Evolutionary conservation across 1,139 yeast species (phyloP), one percentile per base, ranked within the genome.

Genomic region (Blastobotrys aristatus): DNA sequence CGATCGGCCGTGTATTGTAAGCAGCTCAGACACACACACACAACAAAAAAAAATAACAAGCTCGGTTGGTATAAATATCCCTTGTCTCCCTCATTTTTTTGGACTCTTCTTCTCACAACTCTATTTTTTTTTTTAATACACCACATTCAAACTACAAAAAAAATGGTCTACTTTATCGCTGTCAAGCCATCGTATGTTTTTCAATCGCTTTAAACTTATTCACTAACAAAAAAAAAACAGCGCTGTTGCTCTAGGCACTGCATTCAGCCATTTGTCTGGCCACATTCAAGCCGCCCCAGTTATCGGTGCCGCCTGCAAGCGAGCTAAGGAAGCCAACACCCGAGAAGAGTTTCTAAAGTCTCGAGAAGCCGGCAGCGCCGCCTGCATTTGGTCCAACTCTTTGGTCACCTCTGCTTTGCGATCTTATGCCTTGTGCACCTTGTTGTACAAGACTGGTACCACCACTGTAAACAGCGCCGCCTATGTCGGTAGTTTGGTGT

Each of bases 341-440:
- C 65, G 62, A 46, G 66, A 66, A 58, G 70, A 69, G 48, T 65
- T 66, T 50, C 41, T 63, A 47, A 58, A 64, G 62, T 56, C 66
- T 50, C 54, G 62, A 53, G 72, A 70, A 58, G 69, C 70, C 31
- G 62, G 68, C 42, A 57, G 67, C 29, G 73, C 72, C 33, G 61
- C 62, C 20, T 59, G 64, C 30, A 57, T 66, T 37, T 64, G 64
- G 60, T 62, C 65, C 22, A 54, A 71, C 31, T 65, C 72, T 22
- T 47, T 68, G 44, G 60, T 63, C 30, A 58, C 69, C 21, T 61
- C 73, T 20, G 66, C 61, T 18, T 44, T 59, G 46, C 74, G 69
- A 61, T 61, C 75, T n/a, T 71, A 71, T 55, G 73, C 72, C 20
- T 64, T 69, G 36, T 60, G 69, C 17, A 72, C 71, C 17, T 58